phyloP scores from a whole-genome alignment of 2,329 filamentous ascomycete species.

The Geosmithia morbida region DNA sequence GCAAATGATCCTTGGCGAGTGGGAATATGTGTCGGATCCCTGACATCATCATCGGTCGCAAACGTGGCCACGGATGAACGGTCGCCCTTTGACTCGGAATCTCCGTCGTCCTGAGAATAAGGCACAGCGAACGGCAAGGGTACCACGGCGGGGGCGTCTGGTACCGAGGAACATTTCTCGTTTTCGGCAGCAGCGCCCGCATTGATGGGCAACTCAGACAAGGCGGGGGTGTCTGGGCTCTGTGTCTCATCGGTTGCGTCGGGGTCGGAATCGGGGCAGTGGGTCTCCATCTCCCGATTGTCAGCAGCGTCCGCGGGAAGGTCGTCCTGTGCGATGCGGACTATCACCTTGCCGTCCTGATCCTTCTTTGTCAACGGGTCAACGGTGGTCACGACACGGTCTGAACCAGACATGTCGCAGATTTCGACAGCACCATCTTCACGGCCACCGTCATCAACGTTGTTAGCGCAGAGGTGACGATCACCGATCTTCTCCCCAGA shows the following conservation, averaged over 20 bases:
- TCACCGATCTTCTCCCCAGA: slow-evolving; percentile 1
- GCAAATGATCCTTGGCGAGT: slow-evolving; percentile 23
- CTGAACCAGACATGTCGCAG: slow-evolving; percentile 27
- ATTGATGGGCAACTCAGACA: background rate
- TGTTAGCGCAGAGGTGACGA: background rate
- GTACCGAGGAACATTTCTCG: slow-evolving; percentile 6
- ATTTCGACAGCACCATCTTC: slow-evolving; percentile 33
- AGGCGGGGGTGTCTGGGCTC: background rate
- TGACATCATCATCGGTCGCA: slow-evolving; percentile 41
- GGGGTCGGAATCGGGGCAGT: background rate
- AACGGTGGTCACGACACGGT: slow-evolving; percentile 12
- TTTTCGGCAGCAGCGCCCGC: background rate
- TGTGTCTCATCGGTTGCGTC: slow-evolving; percentile 11
- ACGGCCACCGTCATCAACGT: background rate
- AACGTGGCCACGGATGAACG: slow-evolving; percentile 57
- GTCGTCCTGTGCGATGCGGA: slow-evolving; percentile 38
- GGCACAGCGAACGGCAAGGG: slow-evolving; percentile 54
- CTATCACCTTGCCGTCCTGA: slow-evolving; percentile 31
- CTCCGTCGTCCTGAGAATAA: slow-evolving; percentile 14
- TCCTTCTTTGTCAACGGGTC: slow-evolving; percentile 26
- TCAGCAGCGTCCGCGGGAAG: slow-evolving; percentile 12
- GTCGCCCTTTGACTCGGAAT: slow-evolving; percentile 26
- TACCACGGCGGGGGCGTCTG: slow-evolving; percentile 31
- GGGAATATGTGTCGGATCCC: slow-evolving; percentile 7
- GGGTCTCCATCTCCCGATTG: slow-evolving; percentile 7